These are phyloP conservation scores for Coemansia sp. DNA, from an alignment of 371 early-diverging fungal genomes.

Conservation along the genomic window DNA sequence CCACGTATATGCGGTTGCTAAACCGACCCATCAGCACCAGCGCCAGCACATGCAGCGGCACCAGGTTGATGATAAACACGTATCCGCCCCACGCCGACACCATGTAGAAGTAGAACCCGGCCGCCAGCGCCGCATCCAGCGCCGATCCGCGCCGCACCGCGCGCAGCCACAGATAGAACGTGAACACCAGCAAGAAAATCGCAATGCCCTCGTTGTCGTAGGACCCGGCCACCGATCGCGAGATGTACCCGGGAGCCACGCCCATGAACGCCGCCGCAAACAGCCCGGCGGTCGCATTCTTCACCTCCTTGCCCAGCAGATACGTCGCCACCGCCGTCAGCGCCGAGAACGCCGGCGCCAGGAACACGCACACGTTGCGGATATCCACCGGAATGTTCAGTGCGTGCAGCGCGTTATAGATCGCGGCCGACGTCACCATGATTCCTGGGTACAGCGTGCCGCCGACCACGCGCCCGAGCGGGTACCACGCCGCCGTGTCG, in stretches of 20 bases:
- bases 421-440: slow-evolving; percentile 96
- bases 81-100: slow-evolving; percentile 99
- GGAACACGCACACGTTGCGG: slow-evolving; percentile 95
- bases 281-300: slow-evolving; percentile 88
- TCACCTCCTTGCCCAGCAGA: slow-evolving; percentile 85
- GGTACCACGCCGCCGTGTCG: slow-evolving; percentile 98
- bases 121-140: slow-evolving; percentile 81
- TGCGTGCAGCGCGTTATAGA: slow-evolving; percentile 87
- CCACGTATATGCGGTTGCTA: slow-evolving; percentile 88
- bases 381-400: slow-evolving; percentile 95
- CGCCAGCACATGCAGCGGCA: slow-evolving; percentile 95
- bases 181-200: slow-evolving; percentile 95
- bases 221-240: slow-evolving; percentile 98
- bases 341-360: slow-evolving; percentile 95
- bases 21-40: slow-evolving; percentile 96
- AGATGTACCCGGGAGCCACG: slow-evolving; percentile 98
- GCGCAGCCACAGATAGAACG: slow-evolving; percentile 96
- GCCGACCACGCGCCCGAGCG: slow-evolving; percentile 97
- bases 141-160: slow-evolving; percentile 92
- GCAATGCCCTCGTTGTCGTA: slow-evolving; percentile 99
- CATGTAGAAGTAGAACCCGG: slow-evolving; percentile 98
- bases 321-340: slow-evolving; percentile 94
- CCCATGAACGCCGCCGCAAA: slow-evolving; percentile 97
- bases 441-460: slow-evolving; percentile 98
- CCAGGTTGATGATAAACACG: slow-evolving; percentile 97